Conservation (phyloP, 495 filamentous ascomycete species). For the Recurvomyces mirabilis region DNA sequence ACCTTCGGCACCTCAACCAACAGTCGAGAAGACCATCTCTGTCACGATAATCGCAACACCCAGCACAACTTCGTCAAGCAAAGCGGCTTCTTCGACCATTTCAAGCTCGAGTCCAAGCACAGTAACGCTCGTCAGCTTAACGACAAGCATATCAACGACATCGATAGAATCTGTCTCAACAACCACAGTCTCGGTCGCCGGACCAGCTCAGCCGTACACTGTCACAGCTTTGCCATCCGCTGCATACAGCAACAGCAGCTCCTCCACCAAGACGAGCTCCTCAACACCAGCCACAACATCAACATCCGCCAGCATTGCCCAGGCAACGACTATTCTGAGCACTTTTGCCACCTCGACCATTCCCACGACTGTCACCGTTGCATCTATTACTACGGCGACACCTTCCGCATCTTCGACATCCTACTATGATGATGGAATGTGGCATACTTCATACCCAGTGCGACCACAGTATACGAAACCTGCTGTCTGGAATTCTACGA, state of each 20-base stretch:
- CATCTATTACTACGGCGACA: slow-evolving; percentile 11
- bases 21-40: slow-evolving; percentile 13
- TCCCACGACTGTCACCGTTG: slow-evolving; percentile 12
- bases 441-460: slow-evolving; percentile 23
- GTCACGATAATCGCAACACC: slow-evolving; percentile 12
- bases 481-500: not conserved
- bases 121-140: not conserved
- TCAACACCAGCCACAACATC: not conserved
- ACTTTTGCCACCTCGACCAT: not conserved
- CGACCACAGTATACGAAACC: not conserved
- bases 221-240: not conserved
- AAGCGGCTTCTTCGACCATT: not conserved
- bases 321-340: not conserved
- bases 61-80: slow-evolving; percentile 3
- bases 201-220: not conserved
- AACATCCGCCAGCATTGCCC: slow-evolving; percentile 2
- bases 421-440: slow-evolving; percentile 25
- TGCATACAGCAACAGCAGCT: not conserved
- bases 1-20: not conserved
- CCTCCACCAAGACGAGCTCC: not conserved
- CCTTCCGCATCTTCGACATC: slow-evolving; percentile 13
- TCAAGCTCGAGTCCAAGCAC: not conserved
- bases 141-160: slow-evolving; percentile 1
- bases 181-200: not conserved
- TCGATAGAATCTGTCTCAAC: not conserved